A percentile compares a stretch with the other conserved stretches of the same genome.
These are phyloP conservation scores for Medicago lupulina DNA, from an alignment of 306 rosid genomes.

Conservation along the genomic window DNA sequence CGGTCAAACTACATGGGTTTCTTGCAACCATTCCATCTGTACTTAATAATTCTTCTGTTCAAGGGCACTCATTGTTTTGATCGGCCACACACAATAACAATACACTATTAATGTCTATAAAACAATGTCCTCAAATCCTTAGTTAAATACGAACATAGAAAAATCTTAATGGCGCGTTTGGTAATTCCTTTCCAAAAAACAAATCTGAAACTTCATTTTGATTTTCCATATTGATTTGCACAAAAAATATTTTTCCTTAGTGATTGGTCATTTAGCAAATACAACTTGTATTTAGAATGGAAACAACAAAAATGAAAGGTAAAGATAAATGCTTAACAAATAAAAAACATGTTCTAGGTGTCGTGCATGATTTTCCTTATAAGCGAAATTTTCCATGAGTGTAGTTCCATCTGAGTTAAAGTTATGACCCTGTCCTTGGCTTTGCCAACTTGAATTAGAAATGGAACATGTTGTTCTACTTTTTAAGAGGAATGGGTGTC, in stretches of 20 bases:
- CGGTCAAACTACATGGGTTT: too few relatives aligned
- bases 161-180: too few relatives aligned
- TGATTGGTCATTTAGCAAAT: not conserved
- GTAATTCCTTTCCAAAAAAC: too few relatives aligned
- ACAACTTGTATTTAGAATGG: not conserved
- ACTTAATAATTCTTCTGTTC: too few relatives aligned
- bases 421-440: slow-evolving; percentile 13
- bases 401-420: slow-evolving; percentile 37
- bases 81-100: too few relatives aligned
- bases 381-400: slow-evolving; percentile 38
- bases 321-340: not conserved
- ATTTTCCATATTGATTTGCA: too few relatives aligned
- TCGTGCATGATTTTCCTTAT: slow-evolving; percentile 10
- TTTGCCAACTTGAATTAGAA: slow-evolving; percentile 29
- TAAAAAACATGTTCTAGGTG: slow-evolving; percentile 6
- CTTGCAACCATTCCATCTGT: too few relatives aligned
- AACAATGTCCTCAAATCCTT: too few relatives aligned
- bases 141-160: too few relatives aligned
- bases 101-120: too few relatives aligned
- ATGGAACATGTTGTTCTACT: slow-evolving; percentile 42
- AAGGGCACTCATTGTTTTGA: too few relatives aligned
- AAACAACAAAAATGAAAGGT: not conserved
- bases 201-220: too few relatives aligned
- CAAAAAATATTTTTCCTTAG: not conserved
- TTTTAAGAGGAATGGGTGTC: slow-evolving; percentile 13